phyloP scores from a whole-genome alignment of 2,329 filamentous ascomycete genomes.

The Alternaria triticimaculans region DNA sequence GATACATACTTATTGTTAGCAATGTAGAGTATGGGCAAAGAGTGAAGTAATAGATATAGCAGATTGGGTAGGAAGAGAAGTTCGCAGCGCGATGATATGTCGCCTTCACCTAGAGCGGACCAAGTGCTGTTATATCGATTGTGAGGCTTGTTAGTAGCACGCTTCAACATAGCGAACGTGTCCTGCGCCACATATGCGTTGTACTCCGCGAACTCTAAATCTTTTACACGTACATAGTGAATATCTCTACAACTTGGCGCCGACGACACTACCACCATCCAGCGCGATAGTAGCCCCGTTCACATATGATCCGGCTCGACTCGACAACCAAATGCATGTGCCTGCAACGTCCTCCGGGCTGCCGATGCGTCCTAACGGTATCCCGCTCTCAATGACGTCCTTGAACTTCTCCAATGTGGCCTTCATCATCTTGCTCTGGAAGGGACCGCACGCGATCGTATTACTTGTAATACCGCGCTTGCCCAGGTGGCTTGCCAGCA shows the following conservation, averaged over 20 bases:
- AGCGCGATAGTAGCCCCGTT: conserved; percentile 54
- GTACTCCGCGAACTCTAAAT: too few species aligned
- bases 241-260: conserved; percentile 42
- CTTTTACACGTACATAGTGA: too few species aligned
- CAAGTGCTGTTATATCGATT: too few species aligned
- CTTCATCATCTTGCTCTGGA: conserved; percentile 76
- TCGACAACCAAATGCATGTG: conserved; percentile 72
- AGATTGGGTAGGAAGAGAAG: too few species aligned
- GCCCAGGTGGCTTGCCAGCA: conserved; percentile 68
- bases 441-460: conserved; percentile 74
- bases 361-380: conserved; percentile 72
- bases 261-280: conserved; percentile 50
- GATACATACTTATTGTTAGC: too few species aligned
- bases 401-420: conserved; percentile 67
- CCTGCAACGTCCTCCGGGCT: conserved; percentile 73
- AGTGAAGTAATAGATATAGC: too few species aligned
- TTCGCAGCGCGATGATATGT: too few species aligned
- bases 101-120: too few species aligned
- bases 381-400: conserved; percentile 62
- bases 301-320: conserved; percentile 64
- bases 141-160: too few species aligned
- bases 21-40: too few species aligned
- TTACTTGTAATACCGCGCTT: conserved; percentile 69
- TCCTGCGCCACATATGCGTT: too few species aligned
- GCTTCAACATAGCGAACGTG: too few species aligned